Conservation (phyloP, 2,329 filamentous ascomycete genomes). For the Aureobasidium sp. region DNA sequence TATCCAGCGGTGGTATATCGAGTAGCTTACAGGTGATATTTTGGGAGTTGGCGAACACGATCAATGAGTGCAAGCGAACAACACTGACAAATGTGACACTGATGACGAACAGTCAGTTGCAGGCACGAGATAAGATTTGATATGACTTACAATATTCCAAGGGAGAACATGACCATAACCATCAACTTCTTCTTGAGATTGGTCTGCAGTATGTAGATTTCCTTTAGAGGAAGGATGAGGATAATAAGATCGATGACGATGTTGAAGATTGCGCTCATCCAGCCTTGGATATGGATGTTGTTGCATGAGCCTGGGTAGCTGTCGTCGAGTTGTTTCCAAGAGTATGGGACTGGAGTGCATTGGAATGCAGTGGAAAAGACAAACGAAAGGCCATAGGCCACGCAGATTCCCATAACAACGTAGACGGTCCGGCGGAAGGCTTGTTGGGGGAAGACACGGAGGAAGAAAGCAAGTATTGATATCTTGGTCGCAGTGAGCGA, state of each 20-base stretch:
- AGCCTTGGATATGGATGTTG: slow-evolving; percentile 18
- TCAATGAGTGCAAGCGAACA: slow-evolving; percentile 25
- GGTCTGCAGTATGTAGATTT: slow-evolving; percentile 23
- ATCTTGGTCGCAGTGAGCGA: slow-evolving; percentile 38
- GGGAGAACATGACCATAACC: slow-evolving; percentile 24
- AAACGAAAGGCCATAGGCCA: slow-evolving; percentile 22
- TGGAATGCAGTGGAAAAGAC: slow-evolving; percentile 22
- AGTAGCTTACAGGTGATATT: slow-evolving; percentile 20
- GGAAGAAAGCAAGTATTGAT: slow-evolving; percentile 37
- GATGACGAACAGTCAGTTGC: not conserved
- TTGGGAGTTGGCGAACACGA: slow-evolving; percentile 18
- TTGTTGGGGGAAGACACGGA: slow-evolving; percentile 37
- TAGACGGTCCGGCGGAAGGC: slow-evolving; percentile 33
- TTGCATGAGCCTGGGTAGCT: slow-evolving; percentile 14
- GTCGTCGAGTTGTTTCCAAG: slow-evolving; percentile 19
- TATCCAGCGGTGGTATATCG: too few species aligned
- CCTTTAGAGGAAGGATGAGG: slow-evolving; percentile 23
- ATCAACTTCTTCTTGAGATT: slow-evolving; percentile 21
- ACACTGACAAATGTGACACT: slow-evolving; percentile 26
- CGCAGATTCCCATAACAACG: slow-evolving; percentile 31
- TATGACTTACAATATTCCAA: slow-evolving; percentile 25
- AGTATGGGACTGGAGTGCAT: slow-evolving; percentile 20
- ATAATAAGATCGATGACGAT: slow-evolving; percentile 24
- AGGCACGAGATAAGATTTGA: not conserved
- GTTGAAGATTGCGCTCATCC: slow-evolving; percentile 23